phyloP scores from a whole-genome alignment of 108 stramenopile species.

The Fragilaria radians region DNA sequence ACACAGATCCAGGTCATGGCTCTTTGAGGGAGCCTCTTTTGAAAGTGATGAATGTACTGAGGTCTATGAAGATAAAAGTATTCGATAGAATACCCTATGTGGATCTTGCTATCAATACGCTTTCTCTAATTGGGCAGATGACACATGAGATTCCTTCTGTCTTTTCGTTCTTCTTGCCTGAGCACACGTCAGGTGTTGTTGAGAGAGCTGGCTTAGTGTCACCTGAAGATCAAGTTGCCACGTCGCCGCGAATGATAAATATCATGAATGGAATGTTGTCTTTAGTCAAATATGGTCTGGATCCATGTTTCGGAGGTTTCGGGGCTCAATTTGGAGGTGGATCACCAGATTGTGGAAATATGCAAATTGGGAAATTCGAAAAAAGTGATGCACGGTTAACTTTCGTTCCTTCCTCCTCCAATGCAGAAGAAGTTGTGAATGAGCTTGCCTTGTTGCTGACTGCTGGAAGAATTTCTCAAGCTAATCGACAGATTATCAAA shows the following conservation, averaged over 20 bases:
- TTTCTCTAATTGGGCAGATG: constrained; percentile 33
- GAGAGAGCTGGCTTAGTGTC: constrained; percentile 6
- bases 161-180: constrained; percentile 35
- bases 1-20: constrained; percentile 52
- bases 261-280: constrained; percentile 34
- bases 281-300: constrained; percentile 48
- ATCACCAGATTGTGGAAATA: too few species aligned
- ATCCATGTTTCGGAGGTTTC: constrained; percentile 31
- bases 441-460: constrained; percentile 52
- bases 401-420: too few species aligned
- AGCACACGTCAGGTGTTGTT: constrained; percentile 34
- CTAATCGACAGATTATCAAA: constrained; percentile 12
- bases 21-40: constrained; percentile 41
- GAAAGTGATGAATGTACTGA: constrained; percentile 43
- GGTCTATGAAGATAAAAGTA: constrained; percentile 33
- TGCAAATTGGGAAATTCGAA: too few species aligned
- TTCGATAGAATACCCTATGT: constrained; percentile 15
- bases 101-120: constrained; percentile 16
- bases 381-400: too few species aligned
- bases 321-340: constrained; percentile 5
- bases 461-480: constrained; percentile 39
- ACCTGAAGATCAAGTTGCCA: constrained; percentile 15
- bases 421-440: constrained; percentile 32
- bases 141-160: constrained; percentile 9
- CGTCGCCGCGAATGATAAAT: constrained; percentile 3